A percentile compares a stretch with the other conserved stretches of the same genome.
phyloP scores from a whole-genome alignment of 2,329 filamentous ascomycete species.

The Byssochlamys sp. region DNA sequence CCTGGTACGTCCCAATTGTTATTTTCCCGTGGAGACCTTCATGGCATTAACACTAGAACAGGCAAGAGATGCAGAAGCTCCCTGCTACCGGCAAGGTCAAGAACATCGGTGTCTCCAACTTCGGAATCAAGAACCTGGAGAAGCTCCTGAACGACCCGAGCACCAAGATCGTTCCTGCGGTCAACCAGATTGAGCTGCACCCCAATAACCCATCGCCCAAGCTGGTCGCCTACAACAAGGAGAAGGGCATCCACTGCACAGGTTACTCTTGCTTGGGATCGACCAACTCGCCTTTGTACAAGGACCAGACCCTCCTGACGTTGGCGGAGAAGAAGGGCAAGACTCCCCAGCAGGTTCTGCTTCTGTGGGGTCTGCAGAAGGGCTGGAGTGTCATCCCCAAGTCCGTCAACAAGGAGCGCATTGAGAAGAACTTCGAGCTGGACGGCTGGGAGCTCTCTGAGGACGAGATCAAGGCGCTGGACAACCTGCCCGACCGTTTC shows the following conservation, averaged over 20 bases:
- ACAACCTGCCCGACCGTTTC: slow-evolving; percentile 62
- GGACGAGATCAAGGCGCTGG: slow-evolving; percentile 62
- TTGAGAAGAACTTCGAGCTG: slow-evolving; percentile 66
- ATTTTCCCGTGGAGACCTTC: slow-evolving; percentile 63
- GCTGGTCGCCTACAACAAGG: slow-evolving; percentile 43
- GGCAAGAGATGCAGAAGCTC: slow-evolving; percentile 37
- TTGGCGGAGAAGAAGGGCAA: slow-evolving; percentile 49
- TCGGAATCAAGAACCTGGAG: slow-evolving; percentile 70
- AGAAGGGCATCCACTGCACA: slow-evolving; percentile 46
- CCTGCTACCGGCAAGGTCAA: slow-evolving; percentile 51
- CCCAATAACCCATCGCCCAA: slow-evolving; percentile 61
- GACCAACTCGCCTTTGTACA: slow-evolving; percentile 45
- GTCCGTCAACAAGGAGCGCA: slow-evolving; percentile 62
- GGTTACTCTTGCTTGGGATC: slow-evolving; percentile 50
- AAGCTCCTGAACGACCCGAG: slow-evolving; percentile 59
- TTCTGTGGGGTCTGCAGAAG: slow-evolving; percentile 69
- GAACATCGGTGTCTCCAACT: slow-evolving; percentile 82
- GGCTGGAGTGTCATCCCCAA: slow-evolving; percentile 81
- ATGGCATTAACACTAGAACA: slow-evolving; percentile 57
- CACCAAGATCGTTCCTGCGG: slow-evolving; percentile 44
- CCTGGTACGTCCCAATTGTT: slow-evolving; percentile 41
- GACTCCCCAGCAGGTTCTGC: slow-evolving; percentile 45
- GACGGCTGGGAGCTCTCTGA: slow-evolving; percentile 64
- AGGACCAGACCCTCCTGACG: slow-evolving; percentile 42
- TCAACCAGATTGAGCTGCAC: slow-evolving; percentile 47